phyloP scores from a whole-genome alignment of 2,329 filamentous ascomycete genomes.

The Setomelanomma holmii region DNA sequence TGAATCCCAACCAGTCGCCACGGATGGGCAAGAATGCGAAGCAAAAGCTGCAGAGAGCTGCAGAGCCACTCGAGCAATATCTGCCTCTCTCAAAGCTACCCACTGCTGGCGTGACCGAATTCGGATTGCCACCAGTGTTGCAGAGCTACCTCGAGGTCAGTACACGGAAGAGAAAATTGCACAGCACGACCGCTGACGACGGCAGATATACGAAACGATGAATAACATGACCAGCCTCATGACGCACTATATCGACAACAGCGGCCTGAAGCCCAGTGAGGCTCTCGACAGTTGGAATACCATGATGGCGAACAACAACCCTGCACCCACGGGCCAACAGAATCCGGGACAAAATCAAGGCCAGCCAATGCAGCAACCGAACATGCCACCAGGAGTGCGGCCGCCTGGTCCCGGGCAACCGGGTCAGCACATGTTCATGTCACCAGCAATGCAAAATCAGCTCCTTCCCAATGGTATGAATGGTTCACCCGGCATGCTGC shows the following conservation, averaged over 20 bases:
- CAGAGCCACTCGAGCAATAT: slow-evolving; percentile 46
- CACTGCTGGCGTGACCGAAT: slow-evolving; percentile 55
- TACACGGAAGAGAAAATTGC: slow-evolving; percentile 10
- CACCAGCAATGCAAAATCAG: slow-evolving; percentile 64
- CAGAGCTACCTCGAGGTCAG: slow-evolving; percentile 69
- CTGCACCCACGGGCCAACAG: slow-evolving; percentile 23
- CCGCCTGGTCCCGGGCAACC: slow-evolving; percentile 40
- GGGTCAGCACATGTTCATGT: slow-evolving; percentile 58
- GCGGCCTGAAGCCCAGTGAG: slow-evolving; percentile 60
- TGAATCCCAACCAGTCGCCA: slow-evolving; percentile 64
- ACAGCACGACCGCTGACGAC: slow-evolving; percentile 30
- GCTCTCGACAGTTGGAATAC: slow-evolving; percentile 62
- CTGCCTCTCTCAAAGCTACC: slow-evolving; percentile 56
- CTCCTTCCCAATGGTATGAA: slow-evolving; percentile 59
- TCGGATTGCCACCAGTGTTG: slow-evolving; percentile 64
- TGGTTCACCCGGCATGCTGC: slow-evolving; percentile 56
- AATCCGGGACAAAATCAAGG: slow-evolving; percentile 29
- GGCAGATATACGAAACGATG: slow-evolving; percentile 69
- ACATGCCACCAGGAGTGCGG: slow-evolving; percentile 40
- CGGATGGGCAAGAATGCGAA: slow-evolving; percentile 63
- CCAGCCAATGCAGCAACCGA: slow-evolving; percentile 37
- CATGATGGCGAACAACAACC: slow-evolving; percentile 47
- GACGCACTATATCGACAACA: slow-evolving; percentile 62
- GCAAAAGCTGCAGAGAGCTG: slow-evolving; percentile 46
- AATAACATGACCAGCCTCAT: slow-evolving; percentile 69